Evolutionary conservation across 805 yeast species (phyloP).

Genomic region (Lachancea nothofagi): DNA sequence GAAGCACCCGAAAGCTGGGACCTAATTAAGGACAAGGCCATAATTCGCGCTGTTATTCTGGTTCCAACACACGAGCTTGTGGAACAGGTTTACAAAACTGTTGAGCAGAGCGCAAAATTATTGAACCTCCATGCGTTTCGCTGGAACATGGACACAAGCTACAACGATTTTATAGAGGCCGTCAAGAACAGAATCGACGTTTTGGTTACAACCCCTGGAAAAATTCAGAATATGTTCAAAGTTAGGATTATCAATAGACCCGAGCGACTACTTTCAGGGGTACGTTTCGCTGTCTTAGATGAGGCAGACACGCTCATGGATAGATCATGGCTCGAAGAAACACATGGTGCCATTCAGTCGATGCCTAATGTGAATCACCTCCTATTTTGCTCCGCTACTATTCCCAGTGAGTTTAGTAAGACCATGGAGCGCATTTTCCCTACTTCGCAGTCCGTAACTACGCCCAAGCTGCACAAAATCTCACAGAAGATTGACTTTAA

Average conservation of each 20-base stretch:
- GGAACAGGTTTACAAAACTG: conserved; percentile 59
- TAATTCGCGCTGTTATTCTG: conserved; percentile 66
- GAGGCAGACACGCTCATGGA: conserved; percentile 94
- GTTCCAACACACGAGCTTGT: conserved; percentile 89
- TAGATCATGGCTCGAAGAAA: conserved; percentile 63
- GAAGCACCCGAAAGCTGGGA: conserved; percentile 36
- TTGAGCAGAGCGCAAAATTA: conserved; percentile 28
- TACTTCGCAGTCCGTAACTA: conserved; percentile 55
- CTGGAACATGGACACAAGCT: conserved; percentile 60
- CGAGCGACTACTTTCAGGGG: conserved; percentile 39
- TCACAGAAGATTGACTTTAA: conserved; percentile 70
- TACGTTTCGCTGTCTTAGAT: conserved; percentile 67
- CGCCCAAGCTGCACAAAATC: conserved; percentile 81
- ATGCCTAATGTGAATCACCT: conserved; percentile 55
- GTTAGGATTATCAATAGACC: conserved; percentile 35
- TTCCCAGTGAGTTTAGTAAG: conserved; percentile 70
- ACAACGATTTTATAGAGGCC: conserved; percentile 44
- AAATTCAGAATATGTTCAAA: conserved; percentile 40
- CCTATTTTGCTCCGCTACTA: conserved; percentile 84
- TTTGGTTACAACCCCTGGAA: conserved; percentile 80
- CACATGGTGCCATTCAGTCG: conserved; percentile 47
- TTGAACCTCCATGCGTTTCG: conserved; percentile 45
- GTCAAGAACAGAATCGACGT: conserved; percentile 61
- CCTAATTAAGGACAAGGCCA: conserved; percentile 33
- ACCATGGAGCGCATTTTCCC: conserved; percentile 60